Evolutionary conservation across 192 early-diverging fungal species (phyloP), one percentile per base, ranked within the genome.

Genomic region (Coemansia sp.): DNA sequence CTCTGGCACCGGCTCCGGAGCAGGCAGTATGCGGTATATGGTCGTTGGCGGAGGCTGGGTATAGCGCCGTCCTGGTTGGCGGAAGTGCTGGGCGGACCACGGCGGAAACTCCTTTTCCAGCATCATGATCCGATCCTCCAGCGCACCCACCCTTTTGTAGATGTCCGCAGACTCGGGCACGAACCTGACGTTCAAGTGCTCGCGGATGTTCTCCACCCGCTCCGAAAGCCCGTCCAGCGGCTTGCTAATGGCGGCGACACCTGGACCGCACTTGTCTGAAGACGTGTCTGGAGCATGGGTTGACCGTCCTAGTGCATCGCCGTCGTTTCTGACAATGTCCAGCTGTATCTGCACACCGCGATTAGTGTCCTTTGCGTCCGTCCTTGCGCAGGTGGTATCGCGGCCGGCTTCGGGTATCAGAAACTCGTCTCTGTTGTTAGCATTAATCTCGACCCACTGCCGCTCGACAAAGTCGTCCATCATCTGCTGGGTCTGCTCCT

Each of bases 71-170:
- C 68, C 59, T 18, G 77, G 77, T 59, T 90, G 77, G 62, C 71
- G 86, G 62, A 94, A 94, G 58, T 92, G 83, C 39, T 88, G 62
- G 0, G 90, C 87, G 4, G 91, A 83, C 90, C 90, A 93, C 6
- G 84, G 72, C 14, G 93, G 93, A 72, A 87, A 86, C 60, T 90
- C 84, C 4, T 78, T 64, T 54, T 95, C 93, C 19, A 95, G 61
- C 49, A 84, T 75, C 61, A 91, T 90, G 28, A 95, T 78, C 29
- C 82, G 85, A 62, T 91, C 84, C 66, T 95, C 93, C 23, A 95
- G 65, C 20, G 87, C 85, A 55, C 86, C 78, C 45, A 95, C 82
- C 18, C 90, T 75, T n/a, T 82, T 53, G 39, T 72, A 61, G 4
- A 78, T 58, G 58, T 61, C 36, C 0, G 64, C 56, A 25, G 63